Evolutionary conservation across 2,329 filamentous ascomycete genomes (phyloP), one percentile per base, ranked within the genome.

Genomic region (Calonectria leucothoes): DNA sequence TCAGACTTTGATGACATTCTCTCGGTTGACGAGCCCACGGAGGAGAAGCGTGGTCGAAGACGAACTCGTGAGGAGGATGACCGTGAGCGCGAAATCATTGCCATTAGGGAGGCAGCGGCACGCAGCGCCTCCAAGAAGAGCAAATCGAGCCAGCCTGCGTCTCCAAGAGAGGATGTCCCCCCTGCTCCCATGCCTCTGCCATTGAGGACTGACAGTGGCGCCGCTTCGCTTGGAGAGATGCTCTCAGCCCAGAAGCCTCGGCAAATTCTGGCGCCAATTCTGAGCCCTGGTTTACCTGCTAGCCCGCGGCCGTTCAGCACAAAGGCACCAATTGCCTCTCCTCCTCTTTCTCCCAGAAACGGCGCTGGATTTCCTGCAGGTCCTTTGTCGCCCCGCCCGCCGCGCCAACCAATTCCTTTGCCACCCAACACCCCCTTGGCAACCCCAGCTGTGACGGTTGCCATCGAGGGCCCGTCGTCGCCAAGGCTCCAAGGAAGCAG

Each of bases 51-150:
- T 74, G 96, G 95, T 11, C 91, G 95, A 72, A 90, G 95, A 78
- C 95, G 94, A 83, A 98, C 95, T 3, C 91, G 96, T 66, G 95
- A 96, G 82, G 95, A 98, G 74, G 96, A 98, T 80, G 95, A 98
- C 77, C 89, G 89, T 69, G 91, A 95, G 69, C 91, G 96, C 61
- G 94, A 96, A 81, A 87, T 91, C 17, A 83, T 92, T n/a, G 91
- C 90, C 1, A 82, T 90, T 59, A 89, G 92, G 80, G 92, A 95
- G 79, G 91, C 93, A 15, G 93, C 95, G 80, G 88, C 90, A 33
- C 90, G 93, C 72, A 95, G 94, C 83, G 85, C 91, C 35, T 96
- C 94, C 0, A 94, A 94, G 82, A 95, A 94, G 87, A 93, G 89
- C 82, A 92, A 90, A 88, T 88, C 79, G 17, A 81, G 79, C 68